phyloP scores from a whole-genome alignment of 306 rosid genomes.

The Lagenaria siceraria region DNA sequence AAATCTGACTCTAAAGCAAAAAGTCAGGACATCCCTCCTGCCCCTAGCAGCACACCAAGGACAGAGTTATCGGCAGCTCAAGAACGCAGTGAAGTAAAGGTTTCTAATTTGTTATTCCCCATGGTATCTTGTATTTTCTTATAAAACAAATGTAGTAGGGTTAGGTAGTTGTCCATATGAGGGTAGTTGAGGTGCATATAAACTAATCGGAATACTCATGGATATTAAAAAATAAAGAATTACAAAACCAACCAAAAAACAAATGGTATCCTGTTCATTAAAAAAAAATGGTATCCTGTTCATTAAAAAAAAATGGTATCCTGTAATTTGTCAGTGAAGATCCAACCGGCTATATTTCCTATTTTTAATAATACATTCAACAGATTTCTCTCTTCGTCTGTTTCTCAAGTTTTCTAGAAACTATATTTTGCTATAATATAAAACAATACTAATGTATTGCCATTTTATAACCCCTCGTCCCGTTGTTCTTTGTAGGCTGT shows the following conservation, averaged over 20 bases:
- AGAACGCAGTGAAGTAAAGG: conserved; percentile 37
- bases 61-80: conserved; percentile 25
- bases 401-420: not conserved
- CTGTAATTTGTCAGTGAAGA: not conserved
- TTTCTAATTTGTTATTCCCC: not conserved
- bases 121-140: not conserved
- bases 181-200: not conserved
- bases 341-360: not conserved
- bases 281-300: not conserved
- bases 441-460: not conserved
- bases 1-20: conserved; percentile 31
- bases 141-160: not conserved
- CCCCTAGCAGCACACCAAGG: conserved; percentile 24
- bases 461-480: not conserved
- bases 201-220: no score
- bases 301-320: no score
- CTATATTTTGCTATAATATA: not conserved
- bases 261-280: no score
- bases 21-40: conserved; percentile 24
- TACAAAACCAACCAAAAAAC: no score
- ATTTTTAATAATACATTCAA: not conserved
- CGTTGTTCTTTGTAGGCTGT: not conserved
- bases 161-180: not conserved
- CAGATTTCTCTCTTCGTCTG: not conserved
- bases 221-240: no score